Base-by-base conservation (phyloP, 2,329 filamentous ascomycete genomes). In the Colletotrichum somersetense region DNA sequence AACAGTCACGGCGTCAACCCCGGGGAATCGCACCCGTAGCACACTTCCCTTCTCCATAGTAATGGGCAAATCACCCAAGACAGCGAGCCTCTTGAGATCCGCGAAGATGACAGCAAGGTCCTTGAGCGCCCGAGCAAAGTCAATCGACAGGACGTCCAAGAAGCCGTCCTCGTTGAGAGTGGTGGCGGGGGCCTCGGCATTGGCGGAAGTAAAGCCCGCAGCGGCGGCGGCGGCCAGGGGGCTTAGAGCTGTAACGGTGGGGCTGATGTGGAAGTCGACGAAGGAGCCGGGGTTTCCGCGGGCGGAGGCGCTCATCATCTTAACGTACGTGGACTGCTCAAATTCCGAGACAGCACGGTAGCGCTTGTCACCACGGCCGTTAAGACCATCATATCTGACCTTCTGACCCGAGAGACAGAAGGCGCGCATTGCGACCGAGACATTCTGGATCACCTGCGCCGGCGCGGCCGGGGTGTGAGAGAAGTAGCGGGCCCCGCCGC, bases 331-430 rank as follows among this genome's bases (percentile, higher is more conserved):
- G 81, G 95, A 88, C 74, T 96, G 90, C 79, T 96, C 92, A 4
- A 94, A 83, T 14, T 86, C 85, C 44, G 91, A 93, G n/a, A 98
- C 90, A 40, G 90, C 85, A 78, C 93, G 92, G 85, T 94, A 98
- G 72, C 89, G 89, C 83, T 93, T 92, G 82, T 95, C 91, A 56
- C 95, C 95, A 14, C 88, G 90, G 20, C 89, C 82, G 66, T 91
- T 91, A 55, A 92, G 81, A 16, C 96, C 96, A 79, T 97, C 93
- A 77, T 95, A 98, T 70, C 93, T 92, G 12, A 93, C 91, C 80
- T 95, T 96, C 78, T 97, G 91, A 0, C 96, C 96, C 0, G 93
- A 95, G n/a, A 97, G 87, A 83, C 94, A 92, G 83, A 99, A 98
- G 16, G 95, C 95, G 66, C 96, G 91, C 78, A 98, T 91, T 6